Percentiles rank a stretch among this genome's conserved stretches.
phyloP scores from a whole-genome alignment of 192 early-diverging fungal genomes.

The Geranomyces michiganensis region DNA sequence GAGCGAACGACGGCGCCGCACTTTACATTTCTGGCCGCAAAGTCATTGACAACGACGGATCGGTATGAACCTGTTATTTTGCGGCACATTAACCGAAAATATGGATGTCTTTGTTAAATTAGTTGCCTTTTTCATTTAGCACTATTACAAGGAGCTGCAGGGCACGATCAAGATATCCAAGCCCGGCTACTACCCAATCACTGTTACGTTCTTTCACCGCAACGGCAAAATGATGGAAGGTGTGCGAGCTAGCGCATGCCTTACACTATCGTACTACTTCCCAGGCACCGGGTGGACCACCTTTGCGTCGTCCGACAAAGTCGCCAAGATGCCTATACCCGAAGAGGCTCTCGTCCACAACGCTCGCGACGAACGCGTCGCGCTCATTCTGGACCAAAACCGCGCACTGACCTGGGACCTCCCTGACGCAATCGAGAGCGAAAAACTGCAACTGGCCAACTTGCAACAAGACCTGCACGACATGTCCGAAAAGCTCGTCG shows the following conservation, averaged over 20 bases:
- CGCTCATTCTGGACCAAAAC: conserved; percentile 2
- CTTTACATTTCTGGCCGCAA: conserved; percentile 31
- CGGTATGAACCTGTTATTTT: conserved; percentile 5
- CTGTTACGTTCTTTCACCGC: conserved; percentile 25
- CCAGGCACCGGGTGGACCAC: conserved; percentile 20
- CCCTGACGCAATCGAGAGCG: conserved; percentile 4
- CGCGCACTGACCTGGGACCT: conserved; percentile 2
- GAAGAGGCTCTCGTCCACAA: conserved; percentile 17
- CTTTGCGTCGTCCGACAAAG: conserved; percentile 9
- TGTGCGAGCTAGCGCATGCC: not conserved
- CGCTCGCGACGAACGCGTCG: conserved; percentile 13
- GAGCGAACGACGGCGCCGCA: conserved; percentile 28
- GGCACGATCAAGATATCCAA: conserved; percentile 18
- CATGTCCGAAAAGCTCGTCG: conserved; percentile 21
- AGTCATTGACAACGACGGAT: conserved; percentile 32
- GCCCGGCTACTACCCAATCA: conserved; percentile 31
- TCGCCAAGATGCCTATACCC: conserved; percentile 15
- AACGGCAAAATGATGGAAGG: conserved; percentile 36
- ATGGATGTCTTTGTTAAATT: no score
- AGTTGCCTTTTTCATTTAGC: not conserved
- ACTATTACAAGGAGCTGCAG: conserved; percentile 26
- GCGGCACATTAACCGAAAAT: not conserved
- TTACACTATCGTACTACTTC: conserved; percentile 1
- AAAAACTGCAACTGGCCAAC: not conserved
- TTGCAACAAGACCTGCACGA: conserved; percentile 17